Base-by-base conservation (phyloP, 371 early-diverging fungal genomes). In the Apophysomyces trapeziformis region DNA sequence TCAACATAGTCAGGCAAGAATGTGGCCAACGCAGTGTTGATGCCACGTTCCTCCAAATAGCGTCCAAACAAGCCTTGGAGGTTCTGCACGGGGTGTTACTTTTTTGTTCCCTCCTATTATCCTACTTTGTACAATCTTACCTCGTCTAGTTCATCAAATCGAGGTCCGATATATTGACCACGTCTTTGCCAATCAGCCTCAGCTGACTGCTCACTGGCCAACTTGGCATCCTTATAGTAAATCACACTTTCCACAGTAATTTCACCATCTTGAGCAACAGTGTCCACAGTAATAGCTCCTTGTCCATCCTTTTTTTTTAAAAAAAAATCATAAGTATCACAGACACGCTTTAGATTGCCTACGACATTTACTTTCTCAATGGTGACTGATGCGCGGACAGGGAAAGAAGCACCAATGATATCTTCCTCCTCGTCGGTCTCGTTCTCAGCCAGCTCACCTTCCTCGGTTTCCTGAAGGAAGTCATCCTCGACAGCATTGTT, bases 151-250 rank as follows among this genome's bases (percentile, higher is more conserved):
- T 96, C 94, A 67, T 85, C 86, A 71, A 95, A 98, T 68, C 92
- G 89, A 65, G 98, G 98, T 21, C 98, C 98, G 63, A 90, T 87
- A 86, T 96, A 98, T 41, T 86, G 76, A 60, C 94, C 93, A 66
- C 93, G 88, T 66, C 96, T 90, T 75, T 89, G 85, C 95, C 95
- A 97, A 84, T 98, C 96, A 64, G 90, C 92, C 77, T 96, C 96
- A 47, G 92, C 89, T 61, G 91, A 85, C 59, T 84, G 83, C 60
- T 90, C 88, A 21, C 65, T 69, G 32, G 93, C 94, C 11, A 92
- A 69, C 57, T 88, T 83, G 39, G 79, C 70, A 67, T 92, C 89
- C 65, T 86, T 83, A 77, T 86, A 83, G 79, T 86, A 92, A 71
- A 90, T 82, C 64, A 94, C 90, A 68, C 84, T 87, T 67, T 96